phyloP scores from a whole-genome alignment of 331 rosid genomes.

The Quercus tomentella region DNA sequence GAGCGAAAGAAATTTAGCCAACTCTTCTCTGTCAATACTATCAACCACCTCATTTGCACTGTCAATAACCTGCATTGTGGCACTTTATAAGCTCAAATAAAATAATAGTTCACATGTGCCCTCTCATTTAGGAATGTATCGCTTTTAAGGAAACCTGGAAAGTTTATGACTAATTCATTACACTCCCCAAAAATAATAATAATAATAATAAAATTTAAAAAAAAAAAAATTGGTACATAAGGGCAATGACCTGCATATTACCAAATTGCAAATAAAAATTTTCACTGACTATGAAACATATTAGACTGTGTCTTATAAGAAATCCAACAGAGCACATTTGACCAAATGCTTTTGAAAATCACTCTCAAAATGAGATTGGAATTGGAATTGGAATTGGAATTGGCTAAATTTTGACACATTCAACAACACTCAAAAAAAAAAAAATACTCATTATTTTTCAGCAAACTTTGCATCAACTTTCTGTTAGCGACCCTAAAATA shows the following conservation, averaged over 20 bases:
- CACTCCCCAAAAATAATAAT: neutral
- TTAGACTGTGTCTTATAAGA: neutral
- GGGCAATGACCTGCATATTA: neutral
- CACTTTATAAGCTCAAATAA: neutral
- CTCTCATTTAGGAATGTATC: neutral
- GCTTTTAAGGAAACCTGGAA: neutral
- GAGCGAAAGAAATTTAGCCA: constrained; percentile 50
- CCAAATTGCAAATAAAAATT: neutral
- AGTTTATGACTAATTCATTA: neutral
- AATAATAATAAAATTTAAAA: no score
- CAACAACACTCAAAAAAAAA: neutral
- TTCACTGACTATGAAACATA: neutral
- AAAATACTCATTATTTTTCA: no score
- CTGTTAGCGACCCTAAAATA: no score
- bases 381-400: neutral
- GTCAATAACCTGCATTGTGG: constrained; percentile 54
- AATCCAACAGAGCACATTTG: neutral
- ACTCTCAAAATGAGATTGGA: neutral
- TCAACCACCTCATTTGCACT: constrained; percentile 72
- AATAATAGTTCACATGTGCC: neutral
- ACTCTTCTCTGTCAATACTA: constrained; percentile 70
- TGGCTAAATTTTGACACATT: neutral
- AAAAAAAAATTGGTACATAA: neutral
- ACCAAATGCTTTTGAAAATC: neutral
- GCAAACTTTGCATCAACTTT: no score